Percentiles rank a stretch among this genome's conserved stretches.
phyloP scores from a whole-genome alignment of 495 filamentous ascomycete genomes.

The Sporormia fimetaria region DNA sequence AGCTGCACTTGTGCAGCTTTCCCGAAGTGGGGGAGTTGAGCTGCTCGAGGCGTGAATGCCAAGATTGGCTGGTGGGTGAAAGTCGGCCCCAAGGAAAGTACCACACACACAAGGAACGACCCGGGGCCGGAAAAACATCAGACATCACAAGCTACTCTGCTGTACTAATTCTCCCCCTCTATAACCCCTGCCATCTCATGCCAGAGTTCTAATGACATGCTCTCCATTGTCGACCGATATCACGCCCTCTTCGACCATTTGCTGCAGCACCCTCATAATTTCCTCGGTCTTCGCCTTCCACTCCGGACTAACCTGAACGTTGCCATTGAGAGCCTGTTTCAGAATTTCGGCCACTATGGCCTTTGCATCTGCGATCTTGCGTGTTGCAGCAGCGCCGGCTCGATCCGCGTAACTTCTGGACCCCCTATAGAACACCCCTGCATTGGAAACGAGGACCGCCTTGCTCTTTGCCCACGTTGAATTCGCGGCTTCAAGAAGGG shows the following conservation, averaged over 20 bases:
- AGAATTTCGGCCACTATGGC: constrained; percentile 35
- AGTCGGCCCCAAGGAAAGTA: too few relatives aligned
- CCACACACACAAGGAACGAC: too few relatives aligned
- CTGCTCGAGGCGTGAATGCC: too few relatives aligned
- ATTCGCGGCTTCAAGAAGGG: constrained; percentile 38
- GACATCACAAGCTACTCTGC: too few relatives aligned
- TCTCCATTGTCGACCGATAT: too few relatives aligned
- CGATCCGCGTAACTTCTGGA: constrained; percentile 40
- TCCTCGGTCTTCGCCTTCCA: constrained; percentile 11
- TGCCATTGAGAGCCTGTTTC: constrained; percentile 3
- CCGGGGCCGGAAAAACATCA: too few relatives aligned
- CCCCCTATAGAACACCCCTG: constrained; percentile 53
- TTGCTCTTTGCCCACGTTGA: constrained; percentile 39
- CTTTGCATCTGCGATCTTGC: constrained; percentile 22
- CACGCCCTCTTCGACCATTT: constrained; percentile 26
- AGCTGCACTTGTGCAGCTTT: too few relatives aligned
- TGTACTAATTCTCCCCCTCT: too few relatives aligned
- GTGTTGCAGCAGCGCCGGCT: constrained; percentile 33
- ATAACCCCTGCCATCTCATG: too few relatives aligned
- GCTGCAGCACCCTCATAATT: constrained; percentile 6
- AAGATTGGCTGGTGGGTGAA: too few relatives aligned
- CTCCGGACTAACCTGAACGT: constrained; percentile 1
- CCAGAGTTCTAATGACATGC: too few relatives aligned
- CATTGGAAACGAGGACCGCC: constrained; percentile 46
- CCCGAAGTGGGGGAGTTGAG: too few relatives aligned